Base-by-base conservation (phyloP, 768 basidiomycete species). In the Scleroderma bovista region DNA sequence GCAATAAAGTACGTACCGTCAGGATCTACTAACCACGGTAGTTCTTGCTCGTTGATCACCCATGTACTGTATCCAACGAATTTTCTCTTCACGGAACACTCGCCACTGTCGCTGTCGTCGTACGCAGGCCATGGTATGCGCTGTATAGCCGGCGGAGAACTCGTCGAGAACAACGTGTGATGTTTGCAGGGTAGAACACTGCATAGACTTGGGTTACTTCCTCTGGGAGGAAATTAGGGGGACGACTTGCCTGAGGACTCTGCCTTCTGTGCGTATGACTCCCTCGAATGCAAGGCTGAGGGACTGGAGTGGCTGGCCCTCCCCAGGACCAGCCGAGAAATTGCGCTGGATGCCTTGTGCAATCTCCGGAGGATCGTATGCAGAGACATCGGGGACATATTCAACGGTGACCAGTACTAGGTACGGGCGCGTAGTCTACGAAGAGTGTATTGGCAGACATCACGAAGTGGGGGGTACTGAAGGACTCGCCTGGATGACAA, bases 101-200 rank as follows among this genome's bases (percentile, higher is more conserved):
- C 58, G 17, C 69, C 70, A 12, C 65, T 68, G 24, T 76, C 70
- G 29, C 63, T 62, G 8, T 73, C 72, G 19, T 70, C 70, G 32
- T 76, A 71, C 32, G 69, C 64, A 8, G 91, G 90, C 89, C 91
- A 93, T 2, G 90, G 88, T 58, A 93, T 87, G 20, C 84, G 80
- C 58, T 93, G 90, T 23, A 93, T 72, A 3, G 88, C 80, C 1
- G 87, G 79, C 2, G 91, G 90, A 48, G 73, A 78, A 55, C 70
- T 72, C 1, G 88, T 91, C 3, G 89, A 85, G 61, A 91, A 91
- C 36, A 85, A 51, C 23, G 93, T 72, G 64, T 81, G 76, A 44
- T 80, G 69, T 59, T 74, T 80, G 46, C 89, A 77, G 20, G 87
- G 87, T 6, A 88, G 91, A 20, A 90, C 79, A 52, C 90, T 92